phyloP scores from a whole-genome alignment of 1,284 basidiomycete species.

The Veloboletus limbatus region DNA sequence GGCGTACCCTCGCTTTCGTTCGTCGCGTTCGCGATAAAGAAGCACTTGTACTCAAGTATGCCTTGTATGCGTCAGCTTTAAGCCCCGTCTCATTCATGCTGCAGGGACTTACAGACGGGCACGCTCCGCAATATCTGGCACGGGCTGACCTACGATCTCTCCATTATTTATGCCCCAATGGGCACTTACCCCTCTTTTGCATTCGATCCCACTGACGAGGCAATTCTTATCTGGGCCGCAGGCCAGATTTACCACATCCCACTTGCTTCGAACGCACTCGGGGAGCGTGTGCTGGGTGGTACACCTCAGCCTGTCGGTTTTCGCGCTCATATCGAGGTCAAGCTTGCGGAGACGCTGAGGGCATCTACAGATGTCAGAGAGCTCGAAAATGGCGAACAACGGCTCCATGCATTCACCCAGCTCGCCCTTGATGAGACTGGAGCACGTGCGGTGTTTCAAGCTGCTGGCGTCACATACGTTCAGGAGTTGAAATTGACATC shows the following conservation, averaged over 20 bases:
- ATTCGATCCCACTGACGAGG: constrained; percentile 53
- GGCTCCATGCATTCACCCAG: constrained; percentile 59
- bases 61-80: not conserved
- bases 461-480: constrained; percentile 60
- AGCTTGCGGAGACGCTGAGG: constrained; percentile 56
- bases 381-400: constrained; percentile 53
- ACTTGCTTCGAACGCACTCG: constrained; percentile 43
- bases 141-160: constrained; percentile 63
- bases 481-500: constrained; percentile 38
- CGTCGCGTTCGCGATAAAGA: constrained; percentile 70
- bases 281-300: constrained; percentile 48
- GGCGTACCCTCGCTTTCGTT: constrained; percentile 68
- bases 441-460: constrained; percentile 59
- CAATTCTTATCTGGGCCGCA: constrained; percentile 69
- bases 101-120: constrained; percentile 63
- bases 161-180: constrained; percentile 64
- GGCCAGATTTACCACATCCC: constrained; percentile 66
- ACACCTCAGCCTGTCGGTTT: constrained; percentile 53
- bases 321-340: constrained; percentile 58
- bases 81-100: not conserved
- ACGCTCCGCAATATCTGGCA: constrained; percentile 65
- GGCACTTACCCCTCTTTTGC: constrained; percentile 73
- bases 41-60: constrained; percentile 65
- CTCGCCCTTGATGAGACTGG: constrained; percentile 54
- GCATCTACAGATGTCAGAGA: constrained; percentile 47